A percentile compares a stretch with the other conserved stretches of the same genome.
phyloP scores from a whole-genome alignment of 192 early-diverging fungal species.

The Coemansia sp. region DNA sequence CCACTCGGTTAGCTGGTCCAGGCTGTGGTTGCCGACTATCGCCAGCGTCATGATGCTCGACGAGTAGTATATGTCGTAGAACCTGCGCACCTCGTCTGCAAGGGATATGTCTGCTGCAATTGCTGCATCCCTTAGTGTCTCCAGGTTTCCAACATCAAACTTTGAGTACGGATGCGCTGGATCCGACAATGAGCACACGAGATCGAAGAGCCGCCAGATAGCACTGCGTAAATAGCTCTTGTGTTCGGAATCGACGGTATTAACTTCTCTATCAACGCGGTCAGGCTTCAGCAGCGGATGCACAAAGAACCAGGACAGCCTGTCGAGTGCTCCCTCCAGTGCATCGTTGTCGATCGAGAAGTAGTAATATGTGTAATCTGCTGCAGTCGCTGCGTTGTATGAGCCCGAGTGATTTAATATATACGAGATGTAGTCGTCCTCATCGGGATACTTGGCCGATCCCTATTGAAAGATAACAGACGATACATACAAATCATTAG shows the following conservation, averaged over 20 bases:
- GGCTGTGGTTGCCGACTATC: slow-evolving; percentile 77
- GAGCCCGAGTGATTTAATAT: slow-evolving; percentile 25
- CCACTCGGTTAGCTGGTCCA: slow-evolving; percentile 72
- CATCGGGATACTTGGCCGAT: slow-evolving; percentile 66
- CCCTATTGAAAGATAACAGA: slow-evolving; percentile 50
- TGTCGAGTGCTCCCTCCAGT: slow-evolving; percentile 61
- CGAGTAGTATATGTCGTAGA: slow-evolving; percentile 86
- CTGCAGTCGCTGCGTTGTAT: slow-evolving; percentile 29
- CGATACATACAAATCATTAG: no score
- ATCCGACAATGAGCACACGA: slow-evolving; percentile 19
- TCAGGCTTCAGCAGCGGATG: slow-evolving; percentile 75
- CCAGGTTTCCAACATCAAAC: slow-evolving; percentile 82
- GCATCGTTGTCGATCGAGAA: slow-evolving; percentile 32
- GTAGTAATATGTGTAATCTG: slow-evolving; percentile 16
- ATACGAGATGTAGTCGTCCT: slow-evolving; percentile 60
- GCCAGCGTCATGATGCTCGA: slow-evolving; percentile 90
- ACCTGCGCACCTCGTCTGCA: slow-evolving; percentile 75
- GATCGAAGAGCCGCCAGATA: background rate
- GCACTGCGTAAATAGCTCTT: slow-evolving; percentile 81
- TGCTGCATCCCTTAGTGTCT: slow-evolving; percentile 66
- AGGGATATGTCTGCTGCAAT: slow-evolving; percentile 63
- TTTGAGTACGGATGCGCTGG: slow-evolving; percentile 73
- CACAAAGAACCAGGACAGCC: slow-evolving; percentile 84
- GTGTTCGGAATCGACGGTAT: slow-evolving; percentile 91
- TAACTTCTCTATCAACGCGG: slow-evolving; percentile 81